These are phyloP conservation scores for Sugiyamaella paludigena DNA, from an alignment of 1,139 yeast species.

Conservation along the genomic window DNA sequence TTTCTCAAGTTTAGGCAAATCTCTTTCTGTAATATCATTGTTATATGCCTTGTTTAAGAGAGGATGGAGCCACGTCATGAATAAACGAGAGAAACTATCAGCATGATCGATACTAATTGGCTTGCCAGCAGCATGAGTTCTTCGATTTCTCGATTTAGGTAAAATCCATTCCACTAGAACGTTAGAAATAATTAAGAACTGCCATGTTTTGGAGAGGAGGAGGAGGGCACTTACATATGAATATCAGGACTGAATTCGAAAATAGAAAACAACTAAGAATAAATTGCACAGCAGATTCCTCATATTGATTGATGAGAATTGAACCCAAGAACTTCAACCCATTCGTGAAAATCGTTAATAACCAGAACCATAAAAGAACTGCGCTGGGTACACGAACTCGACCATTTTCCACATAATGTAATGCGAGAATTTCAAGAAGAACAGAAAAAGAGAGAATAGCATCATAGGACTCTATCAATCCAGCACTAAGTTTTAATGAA, in stretches of 20 bases:
- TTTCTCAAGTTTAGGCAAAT: conserved; percentile 71
- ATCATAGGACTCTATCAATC: no score
- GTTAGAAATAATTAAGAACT: neutral
- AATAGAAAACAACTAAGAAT: neutral
- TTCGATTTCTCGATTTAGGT: neutral
- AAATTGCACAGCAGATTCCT: neutral
- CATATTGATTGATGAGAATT: neutral
- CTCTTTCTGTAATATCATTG: conserved; percentile 65
- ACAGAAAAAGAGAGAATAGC: neutral
- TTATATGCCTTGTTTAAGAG: conserved; percentile 75
- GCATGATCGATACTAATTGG: no score
- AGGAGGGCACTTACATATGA: neutral
- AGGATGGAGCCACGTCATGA: conserved; percentile 85
- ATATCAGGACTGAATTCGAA: neutral
- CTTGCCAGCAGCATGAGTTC: conserved; percentile 43
- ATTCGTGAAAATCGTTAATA: conserved; percentile 47
- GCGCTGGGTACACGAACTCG: conserved; percentile 63
- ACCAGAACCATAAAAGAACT: conserved; percentile 68
- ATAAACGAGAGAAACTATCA: conserved; percentile 67
- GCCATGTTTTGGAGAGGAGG: neutral
- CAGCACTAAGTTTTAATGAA: neutral
- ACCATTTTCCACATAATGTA: conserved; percentile 69
- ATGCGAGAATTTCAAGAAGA: neutral
- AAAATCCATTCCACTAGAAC: neutral
- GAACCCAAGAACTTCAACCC: conserved; percentile 44